Base-by-base conservation (phyloP, 768 basidiomycete species). In the Cytidiella melzeri region DNA sequence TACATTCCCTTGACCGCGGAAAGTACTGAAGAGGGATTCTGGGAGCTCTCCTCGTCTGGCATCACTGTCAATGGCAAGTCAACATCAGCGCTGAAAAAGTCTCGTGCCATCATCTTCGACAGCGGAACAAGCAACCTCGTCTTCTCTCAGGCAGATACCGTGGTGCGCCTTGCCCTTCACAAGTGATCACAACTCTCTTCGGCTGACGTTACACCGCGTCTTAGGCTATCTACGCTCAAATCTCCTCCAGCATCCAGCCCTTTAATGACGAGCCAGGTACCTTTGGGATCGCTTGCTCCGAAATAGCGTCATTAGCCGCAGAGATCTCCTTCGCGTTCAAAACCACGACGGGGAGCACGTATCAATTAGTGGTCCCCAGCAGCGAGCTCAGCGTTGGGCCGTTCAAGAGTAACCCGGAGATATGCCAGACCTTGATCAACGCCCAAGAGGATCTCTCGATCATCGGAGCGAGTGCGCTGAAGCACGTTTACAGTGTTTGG, bases 401-500 rank as follows among this genome's bases (percentile, higher is more conserved):
- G 12, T 80, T 81, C 61, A 59, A 66, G n/a, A 73, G 67, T 54
- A 65, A 79, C 55, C 64, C 76, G 4, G 58, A 68, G 13, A 61
- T 69, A 24, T 80, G 78, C 60, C 78, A 80, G 60, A 80, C 78
- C 5, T 68, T 80, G 25, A 77, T 80, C 66, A 81, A 79, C 55
- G 74, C 77, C n/a, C 73, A 74, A 53, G 76, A 79, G 58, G 73
- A 72, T 3, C 63, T 75, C 43, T 68, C 42, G 60, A 57, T 81
- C 27, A 71, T 81, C 23, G 79, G 78, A 10, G 79, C 73, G 21
- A 78, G 76, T 55, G 52, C 80, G 48, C 61, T 81, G 53, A 80
- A 82, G 66, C 79, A 80, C 56, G 80, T 77, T 54, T 81, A 79
- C 57, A 77, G 72, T 48, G 73, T 79, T 9, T 80, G 77, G 76